Percentiles rank a stretch among this genome's conserved stretches.
These are phyloP conservation scores for Myxozyma kluyveri DNA, from an alignment of 805 yeast species.

Conservation along the genomic window DNA sequence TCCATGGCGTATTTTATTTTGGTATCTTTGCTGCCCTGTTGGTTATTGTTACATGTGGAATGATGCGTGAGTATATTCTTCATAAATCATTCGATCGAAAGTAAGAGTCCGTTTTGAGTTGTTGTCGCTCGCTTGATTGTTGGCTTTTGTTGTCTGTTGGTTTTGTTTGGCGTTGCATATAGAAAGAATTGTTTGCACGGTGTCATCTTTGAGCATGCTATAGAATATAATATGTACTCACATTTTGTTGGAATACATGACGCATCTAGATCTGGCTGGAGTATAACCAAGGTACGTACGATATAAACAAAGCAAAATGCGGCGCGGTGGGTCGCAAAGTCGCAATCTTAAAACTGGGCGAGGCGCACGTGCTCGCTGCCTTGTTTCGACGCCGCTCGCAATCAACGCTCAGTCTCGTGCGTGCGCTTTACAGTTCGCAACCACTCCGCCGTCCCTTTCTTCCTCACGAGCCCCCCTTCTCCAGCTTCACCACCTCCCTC, in stretches of 20 bases:
- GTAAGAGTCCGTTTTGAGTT: too few species aligned
- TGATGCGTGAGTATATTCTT: slow-evolving; percentile 25
- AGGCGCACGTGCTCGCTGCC: not conserved
- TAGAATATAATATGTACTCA: not conserved
- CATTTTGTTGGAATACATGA: too few species aligned
- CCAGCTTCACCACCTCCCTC: slow-evolving; percentile 8
- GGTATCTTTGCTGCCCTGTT: slow-evolving; percentile 19
- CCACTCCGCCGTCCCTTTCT: not conserved
- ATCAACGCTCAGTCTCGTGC: not conserved
- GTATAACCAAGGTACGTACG: too few species aligned
- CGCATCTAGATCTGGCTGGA: too few species aligned
- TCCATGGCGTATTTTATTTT: slow-evolving; percentile 26
- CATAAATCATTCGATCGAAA: slow-evolving; percentile 12
- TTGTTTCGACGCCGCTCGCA: not conserved
- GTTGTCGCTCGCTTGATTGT: too few species aligned
- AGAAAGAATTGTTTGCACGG: too few species aligned
- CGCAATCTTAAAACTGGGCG: not conserved
- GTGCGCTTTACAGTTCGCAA: too few species aligned
- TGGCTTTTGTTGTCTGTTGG: too few species aligned
- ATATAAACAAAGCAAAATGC: not conserved
- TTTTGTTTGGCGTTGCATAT: too few species aligned
- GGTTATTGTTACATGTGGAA: slow-evolving; percentile 21
- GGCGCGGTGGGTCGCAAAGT: not conserved
- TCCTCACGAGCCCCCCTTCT: not conserved
- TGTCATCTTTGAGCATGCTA: not conserved